Evolutionary conservation across 2,329 filamentous ascomycete species (phyloP).

Genomic region (Diaporthe longicolla): DNA sequence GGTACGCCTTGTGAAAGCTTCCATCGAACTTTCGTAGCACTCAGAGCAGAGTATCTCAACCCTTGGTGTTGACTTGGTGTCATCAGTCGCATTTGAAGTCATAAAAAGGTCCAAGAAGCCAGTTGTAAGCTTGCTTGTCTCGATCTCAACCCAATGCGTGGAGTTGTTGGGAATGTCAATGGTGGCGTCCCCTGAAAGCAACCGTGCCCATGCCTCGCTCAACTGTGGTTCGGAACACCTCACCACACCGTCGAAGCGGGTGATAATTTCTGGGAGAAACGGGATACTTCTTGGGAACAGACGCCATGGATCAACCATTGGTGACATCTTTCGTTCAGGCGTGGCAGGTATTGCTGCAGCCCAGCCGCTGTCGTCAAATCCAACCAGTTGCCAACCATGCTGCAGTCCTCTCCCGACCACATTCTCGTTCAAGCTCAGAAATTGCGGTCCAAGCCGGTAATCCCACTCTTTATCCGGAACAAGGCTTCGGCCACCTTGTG

Average conservation of each 20-base stretch:
- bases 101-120: conserved; percentile 11
- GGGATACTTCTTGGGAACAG: conserved; percentile 41
- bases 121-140: conserved; percentile 24
- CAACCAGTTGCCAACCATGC: conserved; percentile 41
- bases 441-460: conserved; percentile 46
- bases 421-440: conserved; percentile 47
- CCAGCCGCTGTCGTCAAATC: conserved; percentile 43
- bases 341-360: conserved; percentile 24
- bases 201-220: neutral
- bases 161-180: conserved; percentile 42
- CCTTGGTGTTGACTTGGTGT: conserved; percentile 35
- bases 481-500: no score
- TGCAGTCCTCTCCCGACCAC: conserved; percentile 33
- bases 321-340: conserved; percentile 42
- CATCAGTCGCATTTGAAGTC: conserved; percentile 4
- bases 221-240: conserved; percentile 3
- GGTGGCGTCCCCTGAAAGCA: conserved; percentile 24
- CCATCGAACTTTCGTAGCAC: conserved; percentile 50
- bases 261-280: conserved; percentile 23
- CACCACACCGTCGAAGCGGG: conserved; percentile 35
- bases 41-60: conserved; percentile 52
- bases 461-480: conserved; percentile 49
- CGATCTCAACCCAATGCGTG: conserved; percentile 43
- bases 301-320: conserved; percentile 41
- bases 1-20: conserved; percentile 37